Evolutionary conservation across 306 rosid species (phyloP).

Genomic region (Lathyrus tuberosus): DNA sequence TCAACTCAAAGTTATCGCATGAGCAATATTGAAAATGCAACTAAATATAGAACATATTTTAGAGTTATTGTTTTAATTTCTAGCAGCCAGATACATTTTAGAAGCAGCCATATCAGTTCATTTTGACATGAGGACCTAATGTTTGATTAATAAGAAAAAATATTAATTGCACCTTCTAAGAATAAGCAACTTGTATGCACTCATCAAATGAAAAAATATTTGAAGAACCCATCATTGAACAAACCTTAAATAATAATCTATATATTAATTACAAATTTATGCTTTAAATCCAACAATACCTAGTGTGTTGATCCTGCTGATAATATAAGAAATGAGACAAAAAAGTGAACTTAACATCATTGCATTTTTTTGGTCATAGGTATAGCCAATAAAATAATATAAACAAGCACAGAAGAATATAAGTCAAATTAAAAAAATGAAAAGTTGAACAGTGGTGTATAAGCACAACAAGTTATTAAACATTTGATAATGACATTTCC

Average conservation of each 20-base stretch:
- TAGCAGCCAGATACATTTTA: slow-evolving; percentile 34
- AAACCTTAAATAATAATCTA: slow-evolving; percentile 6
- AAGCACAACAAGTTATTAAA: slow-evolving; percentile 41
- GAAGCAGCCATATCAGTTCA: slow-evolving; percentile 39
- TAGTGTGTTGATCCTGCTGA: slow-evolving; percentile 38
- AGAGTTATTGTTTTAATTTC: neutral
- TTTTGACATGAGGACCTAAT: slow-evolving; percentile 34
- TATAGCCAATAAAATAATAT: slow-evolving; percentile 1
- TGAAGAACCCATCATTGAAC: slow-evolving; percentile 15
- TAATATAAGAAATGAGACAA: slow-evolving; percentile 23
- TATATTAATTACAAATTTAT: slow-evolving; percentile 12
- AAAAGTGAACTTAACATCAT: slow-evolving; percentile 23
- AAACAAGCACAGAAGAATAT: slow-evolving; percentile 12
- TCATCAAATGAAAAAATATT: slow-evolving; percentile 6
- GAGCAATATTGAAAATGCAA: too few species aligned
- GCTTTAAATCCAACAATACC: slow-evolving; percentile 38
- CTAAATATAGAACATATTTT: too few species aligned
- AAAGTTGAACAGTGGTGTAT: slow-evolving; percentile 27
- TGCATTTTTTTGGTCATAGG: slow-evolving; percentile 31
- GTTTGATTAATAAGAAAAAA: slow-evolving; percentile 22
- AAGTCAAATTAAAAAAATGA: slow-evolving; percentile 13
- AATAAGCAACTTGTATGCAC: slow-evolving; percentile 26
- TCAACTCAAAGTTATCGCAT: too few species aligned
- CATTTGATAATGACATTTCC: slow-evolving; percentile 38
- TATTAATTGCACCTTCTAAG: slow-evolving; percentile 9